phyloP scores from a whole-genome alignment of 257 asterid genomes.

The Forsythia viridissima region DNA sequence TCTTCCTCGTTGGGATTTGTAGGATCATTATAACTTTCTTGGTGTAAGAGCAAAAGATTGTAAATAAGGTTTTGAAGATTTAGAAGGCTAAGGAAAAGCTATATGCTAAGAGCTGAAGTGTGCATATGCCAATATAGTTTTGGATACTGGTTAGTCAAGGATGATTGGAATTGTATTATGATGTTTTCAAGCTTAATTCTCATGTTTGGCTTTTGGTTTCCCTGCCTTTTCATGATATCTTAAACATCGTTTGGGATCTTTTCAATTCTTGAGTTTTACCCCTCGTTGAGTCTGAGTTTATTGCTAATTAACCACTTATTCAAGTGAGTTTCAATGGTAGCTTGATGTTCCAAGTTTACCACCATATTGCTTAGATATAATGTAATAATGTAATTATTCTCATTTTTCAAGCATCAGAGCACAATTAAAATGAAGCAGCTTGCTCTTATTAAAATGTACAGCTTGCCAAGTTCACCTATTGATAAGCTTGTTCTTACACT shows the following conservation, averaged over 20 bases:
- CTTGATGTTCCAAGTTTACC: not conserved
- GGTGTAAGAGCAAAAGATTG: constrained; percentile 75
- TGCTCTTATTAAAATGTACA: too few relatives aligned
- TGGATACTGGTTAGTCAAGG: constrained; percentile 25
- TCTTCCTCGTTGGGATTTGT: not conserved
- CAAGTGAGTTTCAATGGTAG: not conserved
- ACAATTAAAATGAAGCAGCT: too few relatives aligned
- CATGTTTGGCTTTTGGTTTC: constrained; percentile 6
- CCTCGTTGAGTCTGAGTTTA: not conserved
- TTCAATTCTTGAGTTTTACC: not conserved
- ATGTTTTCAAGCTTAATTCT: constrained; percentile 18
- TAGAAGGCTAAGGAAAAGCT: constrained; percentile 75
- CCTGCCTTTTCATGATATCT: not conserved
- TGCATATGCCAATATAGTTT: constrained; percentile 24
- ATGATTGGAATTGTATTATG: constrained; percentile 29
- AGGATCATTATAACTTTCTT: constrained; percentile 84
- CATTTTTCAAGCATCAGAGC: too few relatives aligned
- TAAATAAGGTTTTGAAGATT: constrained; percentile 84
- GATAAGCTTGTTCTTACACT: too few relatives aligned
- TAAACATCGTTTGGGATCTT: not conserved
- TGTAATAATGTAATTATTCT: too few relatives aligned
- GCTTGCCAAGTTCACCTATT: too few relatives aligned
- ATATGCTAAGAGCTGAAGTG: constrained; percentile 41
- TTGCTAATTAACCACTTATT: not conserved
- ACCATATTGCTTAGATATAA: too few relatives aligned